A percentile compares a stretch with the other conserved stretches of the same genome.
Evolutionary conservation across 2,329 filamentous ascomycete genomes (phyloP).

Genomic region (Fusarium sulawesiense): DNA sequence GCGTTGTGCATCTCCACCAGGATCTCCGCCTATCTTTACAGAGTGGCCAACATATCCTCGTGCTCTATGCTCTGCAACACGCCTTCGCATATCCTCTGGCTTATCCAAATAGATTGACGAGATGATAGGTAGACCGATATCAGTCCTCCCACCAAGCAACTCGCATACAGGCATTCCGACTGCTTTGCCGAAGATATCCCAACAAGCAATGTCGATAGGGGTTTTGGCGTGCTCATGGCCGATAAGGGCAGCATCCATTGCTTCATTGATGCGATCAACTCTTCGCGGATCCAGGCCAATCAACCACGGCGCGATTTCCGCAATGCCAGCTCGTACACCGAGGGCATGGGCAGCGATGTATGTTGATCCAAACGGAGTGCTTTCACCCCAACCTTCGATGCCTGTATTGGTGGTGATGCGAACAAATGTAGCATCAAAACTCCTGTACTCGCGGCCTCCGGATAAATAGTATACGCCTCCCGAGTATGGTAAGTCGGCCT

Average conservation of each 20-base stretch:
- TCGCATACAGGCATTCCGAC: constrained; percentile 36
- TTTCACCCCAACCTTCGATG: constrained; percentile 39
- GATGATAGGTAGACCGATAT: constrained; percentile 27
- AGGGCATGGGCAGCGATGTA: constrained; percentile 33
- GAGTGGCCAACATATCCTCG: constrained; percentile 30
- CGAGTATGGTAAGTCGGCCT: background rate
- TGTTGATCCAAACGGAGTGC: constrained; percentile 35
- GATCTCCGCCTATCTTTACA: constrained; percentile 34
- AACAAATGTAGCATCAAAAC: constrained; percentile 37
- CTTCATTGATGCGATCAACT: constrained; percentile 19
- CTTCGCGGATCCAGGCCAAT: constrained; percentile 28
- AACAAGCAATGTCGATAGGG: constrained; percentile 36
- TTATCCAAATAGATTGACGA: constrained; percentile 34
- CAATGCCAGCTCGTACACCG: background rate
- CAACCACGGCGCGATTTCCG: constrained; percentile 5
- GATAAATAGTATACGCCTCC: background rate
- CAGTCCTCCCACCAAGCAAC: constrained; percentile 33
- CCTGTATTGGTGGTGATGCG: constrained; percentile 37
- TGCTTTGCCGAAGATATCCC: constrained; percentile 26
- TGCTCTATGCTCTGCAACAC: constrained; percentile 12
- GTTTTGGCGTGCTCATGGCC: constrained; percentile 25
- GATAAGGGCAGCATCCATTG: constrained; percentile 27
- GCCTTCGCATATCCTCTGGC: constrained; percentile 16
- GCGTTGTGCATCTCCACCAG: constrained; percentile 18
- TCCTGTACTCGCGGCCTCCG: constrained; percentile 25